Evolutionary conservation across 345 rosid genomes (phyloP).

Genomic region (thale cress (Arabidopsis thaliana)): TAIR10.1 NC_003070.9:18676501-18677000

Average conservation of each 20-base stretch:
- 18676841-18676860: slow-evolving; percentile 78
- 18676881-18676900: slow-evolving; percentile 5
- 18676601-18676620: slow-evolving; percentile 46
- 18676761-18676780: slow-evolving; percentile 63
- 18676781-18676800: slow-evolving; percentile 62
- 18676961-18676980: slow-evolving; percentile 78
- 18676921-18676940: not conserved
- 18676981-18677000: slow-evolving; percentile 97
- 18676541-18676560: slow-evolving; percentile 71
- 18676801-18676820: slow-evolving; percentile 94
- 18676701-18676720: slow-evolving; percentile 55
- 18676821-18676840: slow-evolving; percentile 77
- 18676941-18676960: slow-evolving; percentile 18
- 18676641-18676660: slow-evolving; percentile 36
- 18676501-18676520: slow-evolving; percentile 57
- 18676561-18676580: slow-evolving; percentile 51
- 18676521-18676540: slow-evolving; percentile 78
- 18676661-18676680: slow-evolving; percentile 49
- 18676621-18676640: slow-evolving; percentile 27
- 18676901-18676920: not conserved
- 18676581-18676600: slow-evolving; percentile 45
- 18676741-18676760: slow-evolving; percentile 95
- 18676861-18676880: slow-evolving; percentile 67
- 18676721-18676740: slow-evolving; percentile 88
- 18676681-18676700: slow-evolving; percentile 47